phyloP scores from a whole-genome alignment of 2,329 filamentous ascomycete genomes.

The Laburnicola sp. region DNA sequence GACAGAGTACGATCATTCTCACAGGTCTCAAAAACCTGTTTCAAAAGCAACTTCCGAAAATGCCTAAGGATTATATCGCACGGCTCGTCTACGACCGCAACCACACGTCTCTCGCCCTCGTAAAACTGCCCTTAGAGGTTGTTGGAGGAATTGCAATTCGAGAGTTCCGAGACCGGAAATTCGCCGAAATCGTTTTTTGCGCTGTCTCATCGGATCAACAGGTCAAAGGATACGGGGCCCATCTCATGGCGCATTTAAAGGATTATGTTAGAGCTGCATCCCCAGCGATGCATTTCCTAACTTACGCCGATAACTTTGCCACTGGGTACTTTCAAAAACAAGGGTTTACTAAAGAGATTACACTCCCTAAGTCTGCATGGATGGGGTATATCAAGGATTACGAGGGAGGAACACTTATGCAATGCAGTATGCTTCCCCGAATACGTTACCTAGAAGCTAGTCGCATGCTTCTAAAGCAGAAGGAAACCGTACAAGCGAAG shows the following conservation, averaged over 20 bases:
- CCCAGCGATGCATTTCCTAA: slow-evolving; percentile 97
- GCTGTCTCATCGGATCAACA: slow-evolving; percentile 97
- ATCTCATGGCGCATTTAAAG: slow-evolving; percentile 97
- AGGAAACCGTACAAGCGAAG: slow-evolving; percentile 92
- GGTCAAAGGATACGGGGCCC: slow-evolving; percentile 96
- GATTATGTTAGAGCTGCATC: slow-evolving; percentile 97
- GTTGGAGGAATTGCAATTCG: slow-evolving; percentile 93
- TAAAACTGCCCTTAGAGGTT: slow-evolving; percentile 95
- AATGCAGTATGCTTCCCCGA: slow-evolving; percentile 94
- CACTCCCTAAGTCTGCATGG: slow-evolving; percentile 85
- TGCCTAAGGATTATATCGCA: slow-evolving; percentile 99
- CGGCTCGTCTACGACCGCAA: slow-evolving; percentile 96
- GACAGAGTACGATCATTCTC: slow-evolving; percentile 89
- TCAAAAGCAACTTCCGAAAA: slow-evolving; percentile 96
- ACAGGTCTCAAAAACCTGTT: slow-evolving; percentile 97
- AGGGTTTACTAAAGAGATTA: slow-evolving; percentile 98
- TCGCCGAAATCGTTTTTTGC: slow-evolving; percentile 98
- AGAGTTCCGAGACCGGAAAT: slow-evolving; percentile 86
- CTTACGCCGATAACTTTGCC: slow-evolving; percentile 97
- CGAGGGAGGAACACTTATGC: slow-evolving; percentile 98
- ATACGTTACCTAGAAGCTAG: slow-evolving; percentile 92
- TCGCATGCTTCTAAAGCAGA: slow-evolving; percentile 95
- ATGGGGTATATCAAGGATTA: slow-evolving; percentile 99
- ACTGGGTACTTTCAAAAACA: slow-evolving; percentile 99
- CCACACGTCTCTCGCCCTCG: slow-evolving; percentile 93